A percentile compares a stretch with the other conserved stretches of the same genome.
Evolutionary conservation across 73 alveolate genomes (phyloP).

Genomic region (Tetrahymena thermophila): DNA sequence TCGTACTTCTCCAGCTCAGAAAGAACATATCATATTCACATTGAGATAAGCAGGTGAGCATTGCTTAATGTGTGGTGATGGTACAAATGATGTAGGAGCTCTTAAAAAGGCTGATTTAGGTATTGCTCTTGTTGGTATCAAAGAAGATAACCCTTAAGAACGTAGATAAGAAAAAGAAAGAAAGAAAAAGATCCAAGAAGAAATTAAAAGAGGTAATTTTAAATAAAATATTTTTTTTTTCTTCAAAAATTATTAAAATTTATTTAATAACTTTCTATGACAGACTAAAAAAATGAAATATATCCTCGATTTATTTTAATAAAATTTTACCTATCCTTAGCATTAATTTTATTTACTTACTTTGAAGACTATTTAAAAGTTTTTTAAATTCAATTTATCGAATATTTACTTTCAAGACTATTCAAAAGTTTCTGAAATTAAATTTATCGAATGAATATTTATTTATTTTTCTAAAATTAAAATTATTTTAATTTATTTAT

Average conservation of each 20-base stretch:
- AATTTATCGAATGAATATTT: too few relatives aligned
- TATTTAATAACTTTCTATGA: too few relatives aligned
- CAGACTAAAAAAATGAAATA: too few relatives aligned
- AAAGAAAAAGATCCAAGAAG: not conserved
- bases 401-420: too few relatives aligned
- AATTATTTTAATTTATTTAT: too few relatives aligned
- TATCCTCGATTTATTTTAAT: too few relatives aligned
- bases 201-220: not conserved
- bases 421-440: too few relatives aligned
- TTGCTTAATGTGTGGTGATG: slow-evolving; percentile 98
- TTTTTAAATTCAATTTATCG: too few relatives aligned
- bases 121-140: slow-evolving; percentile 77
- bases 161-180: slow-evolving; percentile 44
- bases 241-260: not conserved
- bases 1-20: slow-evolving; percentile 87
- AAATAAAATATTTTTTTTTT: not conserved
- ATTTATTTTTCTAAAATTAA: too few relatives aligned
- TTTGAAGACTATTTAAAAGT: too few relatives aligned
- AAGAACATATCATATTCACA: slow-evolving; percentile 77
- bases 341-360: too few relatives aligned
- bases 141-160: slow-evolving; percentile 68
- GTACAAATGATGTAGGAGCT: slow-evolving; percentile 97
- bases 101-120: slow-evolving; percentile 90
- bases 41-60: slow-evolving; percentile 74
- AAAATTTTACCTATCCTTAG: too few relatives aligned